phyloP scores from a whole-genome alignment of 2,329 filamentous ascomycete species.

The Aspergillus ustus region DNA sequence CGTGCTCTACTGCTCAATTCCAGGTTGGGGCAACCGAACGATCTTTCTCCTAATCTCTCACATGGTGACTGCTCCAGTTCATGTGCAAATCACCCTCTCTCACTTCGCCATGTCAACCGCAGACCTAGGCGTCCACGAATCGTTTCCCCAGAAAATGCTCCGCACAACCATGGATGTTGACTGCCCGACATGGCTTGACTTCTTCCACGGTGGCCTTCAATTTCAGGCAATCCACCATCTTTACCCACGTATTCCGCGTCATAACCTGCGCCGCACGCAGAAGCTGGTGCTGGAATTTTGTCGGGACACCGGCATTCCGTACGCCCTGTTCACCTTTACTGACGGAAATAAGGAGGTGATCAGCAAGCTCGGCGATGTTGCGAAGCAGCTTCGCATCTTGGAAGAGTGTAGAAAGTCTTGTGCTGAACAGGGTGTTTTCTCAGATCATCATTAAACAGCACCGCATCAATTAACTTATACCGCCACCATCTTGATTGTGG shows the following conservation, averaged over 20 bases:
- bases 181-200: conserved; percentile 85
- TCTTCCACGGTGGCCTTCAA: conserved; percentile 84
- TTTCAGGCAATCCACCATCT: conserved; percentile 90
- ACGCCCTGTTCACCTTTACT: conserved; percentile 83
- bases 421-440: conserved; percentile 36
- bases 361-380: conserved; percentile 75
- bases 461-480: not conserved
- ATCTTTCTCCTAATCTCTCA: conserved; percentile 80
- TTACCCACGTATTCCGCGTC: conserved; percentile 80
- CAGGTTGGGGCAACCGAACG: conserved; percentile 70
- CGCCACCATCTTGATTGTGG: not conserved
- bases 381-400: conserved; percentile 76
- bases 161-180: conserved; percentile 94
- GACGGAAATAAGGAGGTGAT: conserved; percentile 83
- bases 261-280: conserved; percentile 78
- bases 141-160: conserved; percentile 87
- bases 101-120: conserved; percentile 94
- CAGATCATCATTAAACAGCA: conserved; percentile 36
- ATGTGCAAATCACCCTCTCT: conserved; percentile 87
- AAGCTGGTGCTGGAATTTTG: conserved; percentile 81
- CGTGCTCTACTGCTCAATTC: conserved; percentile 75
- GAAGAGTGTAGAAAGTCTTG: conserved; percentile 70
- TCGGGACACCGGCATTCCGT: conserved; percentile 79
- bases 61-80: conserved; percentile 77
- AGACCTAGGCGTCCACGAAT: conserved; percentile 81